Percentiles rank a stretch among this genome's conserved stretches.
These are phyloP conservation scores for Aegilops bicornis DNA, from an alignment of 176 grass and related monocot genomes.

Conservation along the genomic window DNA sequence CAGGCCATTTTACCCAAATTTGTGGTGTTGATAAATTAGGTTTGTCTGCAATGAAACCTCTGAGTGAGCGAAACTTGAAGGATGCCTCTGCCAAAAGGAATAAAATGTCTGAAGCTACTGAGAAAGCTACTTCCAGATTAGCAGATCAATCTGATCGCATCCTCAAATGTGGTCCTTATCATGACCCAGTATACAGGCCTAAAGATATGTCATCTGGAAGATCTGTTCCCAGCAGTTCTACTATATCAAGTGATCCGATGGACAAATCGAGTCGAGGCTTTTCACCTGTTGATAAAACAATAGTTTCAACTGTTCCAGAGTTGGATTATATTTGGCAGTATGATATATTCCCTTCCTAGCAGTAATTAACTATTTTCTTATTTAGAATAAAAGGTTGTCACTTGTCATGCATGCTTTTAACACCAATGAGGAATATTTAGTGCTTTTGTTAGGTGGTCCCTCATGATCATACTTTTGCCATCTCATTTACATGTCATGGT, in stretches of 20 bases:
- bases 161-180: slow-evolving; percentile 28
- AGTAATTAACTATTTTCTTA: slow-evolving; percentile 24
- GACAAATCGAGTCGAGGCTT: slow-evolving; percentile 36
- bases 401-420: background rate
- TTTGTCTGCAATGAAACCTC: slow-evolving; percentile 56
- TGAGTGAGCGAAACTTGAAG: slow-evolving; percentile 55
- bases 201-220: slow-evolving; percentile 22
- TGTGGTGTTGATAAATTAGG: slow-evolving; percentile 54
- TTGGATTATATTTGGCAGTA: slow-evolving; percentile 89
- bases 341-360: slow-evolving; percentile 30
- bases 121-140: slow-evolving; percentile 25
- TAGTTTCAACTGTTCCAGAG: slow-evolving; percentile 63
- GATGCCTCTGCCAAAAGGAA: slow-evolving; percentile 40
- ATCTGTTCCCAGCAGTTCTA: background rate
- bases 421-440: background rate
- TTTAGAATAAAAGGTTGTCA: slow-evolving; percentile 7
- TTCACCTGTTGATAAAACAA: slow-evolving; percentile 40
- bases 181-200: slow-evolving; percentile 27
- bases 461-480: background rate
- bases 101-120: slow-evolving; percentile 31
- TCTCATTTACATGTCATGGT: slow-evolving; percentile 6
- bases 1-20: slow-evolving; percentile 65
- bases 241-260: slow-evolving; percentile 22
- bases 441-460: slow-evolving; percentile 19
- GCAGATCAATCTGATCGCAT: slow-evolving; percentile 38